These are phyloP conservation scores for Jamesozyma jinghongensis DNA, from an alignment of 805 yeast species.

Conservation along the genomic window DNA sequence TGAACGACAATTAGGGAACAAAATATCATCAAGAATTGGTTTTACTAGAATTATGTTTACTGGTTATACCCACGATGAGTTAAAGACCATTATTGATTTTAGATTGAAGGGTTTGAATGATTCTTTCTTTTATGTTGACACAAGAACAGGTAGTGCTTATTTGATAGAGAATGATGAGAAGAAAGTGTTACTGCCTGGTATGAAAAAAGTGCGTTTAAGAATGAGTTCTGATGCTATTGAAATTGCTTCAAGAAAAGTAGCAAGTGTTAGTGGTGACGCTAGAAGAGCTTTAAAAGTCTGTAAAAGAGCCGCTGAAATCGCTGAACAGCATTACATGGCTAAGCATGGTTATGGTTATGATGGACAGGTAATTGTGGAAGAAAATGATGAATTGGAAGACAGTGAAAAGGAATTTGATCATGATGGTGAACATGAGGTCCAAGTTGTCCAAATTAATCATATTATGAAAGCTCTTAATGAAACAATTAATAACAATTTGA, in stretches of 20 bases:
- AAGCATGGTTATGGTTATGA: conserved; percentile 29
- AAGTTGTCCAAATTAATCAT: conserved; percentile 60
- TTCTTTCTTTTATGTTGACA: conserved; percentile 27
- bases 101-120: conserved; percentile 48
- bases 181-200: conserved; percentile 9
- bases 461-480: conserved; percentile 73
- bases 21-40: conserved; percentile 86
- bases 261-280: conserved; percentile 96
- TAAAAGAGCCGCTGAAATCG: conserved; percentile 80
- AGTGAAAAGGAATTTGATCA: conserved; percentile 9
- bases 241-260: conserved; percentile 88
- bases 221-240: conserved; percentile 69
- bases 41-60: conserved; percentile 77
- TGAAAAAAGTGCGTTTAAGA: conserved; percentile 28
- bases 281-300: conserved; percentile 84
- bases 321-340: conserved; percentile 51
- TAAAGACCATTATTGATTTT: conserved; percentile 63
- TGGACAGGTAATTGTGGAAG: conserved; percentile 11
- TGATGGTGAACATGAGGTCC: conserved; percentile 32
- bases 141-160: conserved; percentile 32
- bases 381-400: conserved; percentile 9
- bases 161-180: conserved; percentile 13
- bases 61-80: conserved; percentile 76
- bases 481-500: conserved; percentile 65
- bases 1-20: conserved; percentile 76